Base-by-base conservation (phyloP, 2,329 filamentous ascomycete species). In the Lecanosticta acicola region DNA sequence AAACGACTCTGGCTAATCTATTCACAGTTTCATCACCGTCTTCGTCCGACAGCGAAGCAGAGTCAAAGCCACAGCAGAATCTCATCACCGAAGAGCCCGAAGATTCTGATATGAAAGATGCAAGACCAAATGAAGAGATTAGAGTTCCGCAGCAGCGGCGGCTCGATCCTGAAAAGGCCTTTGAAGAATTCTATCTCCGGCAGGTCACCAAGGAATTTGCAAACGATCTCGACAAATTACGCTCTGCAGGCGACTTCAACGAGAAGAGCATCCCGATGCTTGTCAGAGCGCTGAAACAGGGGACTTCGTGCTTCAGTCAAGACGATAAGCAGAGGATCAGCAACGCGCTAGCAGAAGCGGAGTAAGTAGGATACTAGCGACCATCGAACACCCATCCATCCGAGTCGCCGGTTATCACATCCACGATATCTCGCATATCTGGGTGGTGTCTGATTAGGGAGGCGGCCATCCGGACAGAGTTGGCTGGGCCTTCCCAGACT, bases 181-280 rank as follows among this genome's bases (percentile, higher is more conserved):
- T 87, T 66, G 71, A 75, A 7, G 71, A 79, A 8, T 83, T 80
- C 63, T 88, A 88, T 64, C 76, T 89, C 38, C 80, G 84, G 57
- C 80, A 78, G 48, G 71, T 81, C 4, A 86, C 85, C 0, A 71
- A 74, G 41, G 85, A 89, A 62, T 80, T 90, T 45, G 79, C 81
- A 10, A 82, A 87, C 55, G 85, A 89, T 62, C 73, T 90, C 32
- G 81, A 87, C 68, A 80, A 80, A 64, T 72, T 88, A 50, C 79
- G 85, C 53, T 63, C 64, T 32, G 82, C 85, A 8, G 78, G 80
- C 56, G 85, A 89, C 66, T 90, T 88, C 68, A 81, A 79, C 60
- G 79, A 80, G 41, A 77, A 78, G 3, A 74, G 69, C 51, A 54
- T 87, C 21, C 72, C 75, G 3, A 75, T 87, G 60, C 73, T 89